Conservation (phyloP, 495 filamentous ascomycete species). For the Recurvomyces mirabilis region DNA sequence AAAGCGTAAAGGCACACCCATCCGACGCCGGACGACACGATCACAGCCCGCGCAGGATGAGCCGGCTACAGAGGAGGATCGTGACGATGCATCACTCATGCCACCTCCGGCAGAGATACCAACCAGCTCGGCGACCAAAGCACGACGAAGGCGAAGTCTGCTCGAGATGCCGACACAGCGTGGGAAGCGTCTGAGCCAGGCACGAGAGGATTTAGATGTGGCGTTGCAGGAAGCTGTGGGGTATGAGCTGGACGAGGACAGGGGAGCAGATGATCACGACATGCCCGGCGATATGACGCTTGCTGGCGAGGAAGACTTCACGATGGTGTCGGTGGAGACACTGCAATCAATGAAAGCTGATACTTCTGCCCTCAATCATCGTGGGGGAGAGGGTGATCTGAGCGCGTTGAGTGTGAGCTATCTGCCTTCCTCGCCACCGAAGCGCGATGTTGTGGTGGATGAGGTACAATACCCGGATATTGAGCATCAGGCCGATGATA, state of each 20-base stretch:
- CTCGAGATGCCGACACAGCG: background rate
- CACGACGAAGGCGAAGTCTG: slow-evolving; percentile 1
- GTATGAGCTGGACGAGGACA: background rate
- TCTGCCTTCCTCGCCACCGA: slow-evolving; percentile 16
- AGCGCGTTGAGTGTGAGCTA: slow-evolving; percentile 11
- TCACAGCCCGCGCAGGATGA: background rate
- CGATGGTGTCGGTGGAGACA: slow-evolving; percentile 31
- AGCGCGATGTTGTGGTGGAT: background rate
- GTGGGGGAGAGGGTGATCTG: slow-evolving; percentile 6
- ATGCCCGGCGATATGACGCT: slow-evolving; percentile 26
- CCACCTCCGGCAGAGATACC: background rate
- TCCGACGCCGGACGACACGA: slow-evolving; percentile 3
- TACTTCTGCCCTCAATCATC: slow-evolving; percentile 2
- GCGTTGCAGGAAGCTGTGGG: slow-evolving; percentile 16
- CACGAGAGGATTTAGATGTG: slow-evolving; percentile 14
- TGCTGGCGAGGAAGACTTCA: slow-evolving; percentile 30
- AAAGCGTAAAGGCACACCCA: slow-evolving; percentile 27
- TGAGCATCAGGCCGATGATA: background rate
- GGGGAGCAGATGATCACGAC: background rate
- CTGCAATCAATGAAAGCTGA: slow-evolving; percentile 20
- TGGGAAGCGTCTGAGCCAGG: slow-evolving; percentile 6
- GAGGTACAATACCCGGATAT: slow-evolving; percentile 1
- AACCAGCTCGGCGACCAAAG: background rate
- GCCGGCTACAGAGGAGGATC: background rate
- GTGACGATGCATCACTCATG: slow-evolving; percentile 1